Evolutionary conservation across 2,329 filamentous ascomycete genomes (phyloP), one percentile per base, ranked within the genome.

Genomic region (Cadophora luteo-olivacea): DNA sequence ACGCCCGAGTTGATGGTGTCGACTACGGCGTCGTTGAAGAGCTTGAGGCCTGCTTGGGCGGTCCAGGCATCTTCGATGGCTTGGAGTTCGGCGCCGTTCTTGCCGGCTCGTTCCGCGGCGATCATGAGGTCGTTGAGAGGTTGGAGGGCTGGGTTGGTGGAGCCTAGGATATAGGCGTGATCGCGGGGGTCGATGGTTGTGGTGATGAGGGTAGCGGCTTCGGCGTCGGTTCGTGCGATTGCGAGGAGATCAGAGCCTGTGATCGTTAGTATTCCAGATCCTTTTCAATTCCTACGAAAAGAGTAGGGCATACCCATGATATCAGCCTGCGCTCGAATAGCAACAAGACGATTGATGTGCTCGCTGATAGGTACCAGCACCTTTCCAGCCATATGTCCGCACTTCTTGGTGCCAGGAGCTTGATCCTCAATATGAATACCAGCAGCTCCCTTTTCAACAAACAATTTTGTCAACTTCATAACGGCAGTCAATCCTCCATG

Each of bases 341-440:
- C 94, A 62, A 99, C 94, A 65, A 99, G 86, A 66, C 96, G 91
- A 85, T 97, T 98, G 84, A 98, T 97, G 84, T 99, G 96, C 84
- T 99, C 96, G 82, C 89, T 92, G 79, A 97, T 97, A 62, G 96
- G 96, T 64, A 99, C 96, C 69, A 99, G 86, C 54, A 98, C 96
- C 84, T 98, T 98, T 78, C 96, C 96, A 73, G 96, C 96, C 96
- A 98, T 98, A 84, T 98, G 96, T 72, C 96, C 96, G 81, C 96
- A 99, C 88, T 99, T 99, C 89, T 99, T 99, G 61, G 96, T 98
- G 65, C 96, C 96, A 3, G 96, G 95, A 4, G 96, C 95, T 82
- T 98, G 96, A 80, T 99, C 96, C 83, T 99, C 96, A 75, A 99
- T 97, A 83, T 99, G 96, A 77, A 99, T 97, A 74, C 96, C 96